A percentile compares a stretch with the other conserved stretches of the same genome.
Conservation (phyloP, 176 grass and related monocot genomes). For the Paspalum notatum region DNA sequence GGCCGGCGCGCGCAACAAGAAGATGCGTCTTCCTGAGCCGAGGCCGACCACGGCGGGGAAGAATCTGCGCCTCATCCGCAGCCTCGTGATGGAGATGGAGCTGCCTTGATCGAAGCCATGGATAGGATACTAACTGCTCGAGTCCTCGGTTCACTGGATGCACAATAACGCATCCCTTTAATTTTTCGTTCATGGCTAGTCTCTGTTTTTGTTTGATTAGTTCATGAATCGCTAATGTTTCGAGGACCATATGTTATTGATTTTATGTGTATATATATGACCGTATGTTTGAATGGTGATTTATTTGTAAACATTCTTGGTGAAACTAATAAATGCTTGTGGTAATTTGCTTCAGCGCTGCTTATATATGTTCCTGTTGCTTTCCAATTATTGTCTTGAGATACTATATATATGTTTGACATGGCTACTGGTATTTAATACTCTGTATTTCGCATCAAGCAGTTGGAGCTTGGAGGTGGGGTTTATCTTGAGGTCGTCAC, state of each 20-base stretch:
- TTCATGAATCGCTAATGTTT: not conserved
- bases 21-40: not conserved
- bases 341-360: not conserved
- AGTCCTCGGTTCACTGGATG: not conserved
- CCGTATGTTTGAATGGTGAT: too few species aligned
- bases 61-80: not conserved
- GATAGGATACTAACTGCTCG: not conserved
- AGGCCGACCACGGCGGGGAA: not conserved
- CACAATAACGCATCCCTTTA: not conserved
- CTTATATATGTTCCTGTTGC: not conserved
- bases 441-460: too few species aligned
- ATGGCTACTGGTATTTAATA: too few species aligned
- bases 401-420: not conserved
- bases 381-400: not conserved
- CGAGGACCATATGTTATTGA: not conserved
- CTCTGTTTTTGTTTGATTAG: conserved; percentile 2
- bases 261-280: not conserved
- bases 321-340: too few species aligned
- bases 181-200: not conserved
- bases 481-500: too few species aligned
- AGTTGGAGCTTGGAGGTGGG: too few species aligned
- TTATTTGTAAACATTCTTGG: too few species aligned
- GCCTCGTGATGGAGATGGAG: not conserved
- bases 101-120: not conserved
- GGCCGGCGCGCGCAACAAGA: not conserved